Evolutionary conservation across 2,329 filamentous ascomycete genomes (phyloP).

Genomic region (Chaetomium sp.): DNA sequence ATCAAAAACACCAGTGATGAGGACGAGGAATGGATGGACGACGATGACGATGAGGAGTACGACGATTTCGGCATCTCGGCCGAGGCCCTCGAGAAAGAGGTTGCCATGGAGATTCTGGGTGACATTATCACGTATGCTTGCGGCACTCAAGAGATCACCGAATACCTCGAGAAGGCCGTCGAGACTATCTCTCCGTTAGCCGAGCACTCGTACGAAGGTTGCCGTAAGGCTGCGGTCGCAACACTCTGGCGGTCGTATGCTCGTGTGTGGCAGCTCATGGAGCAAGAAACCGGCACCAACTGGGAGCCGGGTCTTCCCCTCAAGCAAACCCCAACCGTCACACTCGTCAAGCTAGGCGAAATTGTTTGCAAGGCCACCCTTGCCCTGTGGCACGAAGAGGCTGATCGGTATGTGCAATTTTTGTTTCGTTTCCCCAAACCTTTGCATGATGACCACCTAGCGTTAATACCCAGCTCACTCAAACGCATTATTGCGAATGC

Average conservation of each 20-base stretch:
- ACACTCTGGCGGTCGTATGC: slow-evolving; percentile 94
- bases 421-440: slow-evolving; percentile 9
- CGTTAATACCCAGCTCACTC: slow-evolving; percentile 99
- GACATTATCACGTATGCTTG: slow-evolving; percentile 89
- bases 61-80: slow-evolving; percentile 88
- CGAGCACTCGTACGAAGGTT: slow-evolving; percentile 89
- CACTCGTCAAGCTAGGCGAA: slow-evolving; percentile 82
- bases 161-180: slow-evolving; percentile 87
- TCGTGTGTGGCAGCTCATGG: slow-evolving; percentile 84
- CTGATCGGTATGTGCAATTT: slow-evolving; percentile 76
- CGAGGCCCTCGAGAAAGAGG: slow-evolving; percentile 93
- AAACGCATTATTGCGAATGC: slow-evolving; percentile 85
- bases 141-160: slow-evolving; percentile 68
- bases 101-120: slow-evolving; percentile 90
- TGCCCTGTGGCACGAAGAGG: slow-evolving; percentile 84
- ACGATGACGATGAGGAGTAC: slow-evolving; percentile 68
- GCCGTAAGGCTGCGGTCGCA: slow-evolving; percentile 86
- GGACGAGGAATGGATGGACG: slow-evolving; percentile 59
- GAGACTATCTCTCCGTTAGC: slow-evolving; percentile 77
- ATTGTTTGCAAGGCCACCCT: slow-evolving; percentile 84
- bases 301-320: slow-evolving; percentile 88
- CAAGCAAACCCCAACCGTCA: slow-evolving; percentile 74
- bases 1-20: slow-evolving; percentile 63
- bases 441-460: slow-evolving; percentile 77
- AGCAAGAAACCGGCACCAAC: slow-evolving; percentile 75